Evolutionary conservation across 2,329 filamentous ascomycete genomes (phyloP).

Genomic region (Phialemonium atrogriseum): DNA sequence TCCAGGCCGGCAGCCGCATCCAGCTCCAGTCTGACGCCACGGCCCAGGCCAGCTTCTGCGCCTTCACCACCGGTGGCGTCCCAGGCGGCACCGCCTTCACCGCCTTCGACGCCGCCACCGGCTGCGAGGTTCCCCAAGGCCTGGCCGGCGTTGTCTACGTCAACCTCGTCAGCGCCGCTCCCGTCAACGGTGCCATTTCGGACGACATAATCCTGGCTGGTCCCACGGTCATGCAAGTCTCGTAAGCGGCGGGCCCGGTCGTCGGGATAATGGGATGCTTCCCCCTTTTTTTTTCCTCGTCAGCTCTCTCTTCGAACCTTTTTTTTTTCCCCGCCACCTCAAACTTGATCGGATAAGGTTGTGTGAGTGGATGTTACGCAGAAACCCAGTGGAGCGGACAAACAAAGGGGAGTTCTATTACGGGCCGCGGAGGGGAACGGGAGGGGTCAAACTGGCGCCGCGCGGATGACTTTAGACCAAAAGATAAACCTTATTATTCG

Average conservation of each 20-base stretch:
- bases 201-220: constrained; percentile 61
- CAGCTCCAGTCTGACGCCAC: constrained; percentile 43
- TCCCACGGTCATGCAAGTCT: constrained; percentile 48
- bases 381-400: background rate
- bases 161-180: constrained; percentile 49
- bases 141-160: constrained; percentile 59
- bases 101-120: constrained; percentile 41
- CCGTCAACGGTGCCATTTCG: constrained; percentile 41
- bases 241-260: constrained; percentile 21
- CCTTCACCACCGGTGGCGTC: constrained; percentile 54
- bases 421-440: too few species aligned
- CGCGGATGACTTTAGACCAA: too few species aligned
- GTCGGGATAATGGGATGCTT: too few species aligned
- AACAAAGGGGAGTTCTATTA: too few species aligned
- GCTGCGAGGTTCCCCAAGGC: constrained; percentile 54
- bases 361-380: background rate
- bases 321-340: constrained; percentile 2
- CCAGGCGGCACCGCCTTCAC: constrained; percentile 54
- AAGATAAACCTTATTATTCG: too few species aligned
- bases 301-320: too few species aligned
- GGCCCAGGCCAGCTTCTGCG: constrained; percentile 49
- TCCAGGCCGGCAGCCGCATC: constrained; percentile 31
- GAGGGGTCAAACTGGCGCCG: too few species aligned
- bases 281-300: constrained; percentile 3
- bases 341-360: constrained; percentile 1